phyloP scores from a whole-genome alignment of 2,329 filamentous ascomycete species.

The Exserohilum turcica region DNA sequence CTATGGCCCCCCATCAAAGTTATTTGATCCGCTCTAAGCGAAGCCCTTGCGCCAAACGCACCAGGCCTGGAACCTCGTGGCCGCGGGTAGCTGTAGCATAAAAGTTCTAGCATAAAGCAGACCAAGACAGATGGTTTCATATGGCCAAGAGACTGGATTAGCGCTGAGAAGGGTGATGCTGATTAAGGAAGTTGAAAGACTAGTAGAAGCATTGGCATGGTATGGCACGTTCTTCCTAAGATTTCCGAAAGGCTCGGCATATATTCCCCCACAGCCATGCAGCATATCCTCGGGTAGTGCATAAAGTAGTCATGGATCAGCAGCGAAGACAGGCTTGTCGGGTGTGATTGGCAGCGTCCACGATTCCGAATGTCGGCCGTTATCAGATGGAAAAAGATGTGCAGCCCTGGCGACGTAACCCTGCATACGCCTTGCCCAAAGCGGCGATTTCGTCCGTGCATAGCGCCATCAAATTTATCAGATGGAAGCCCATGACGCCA shows the following conservation, averaged over 20 bases:
- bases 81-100: neutral
- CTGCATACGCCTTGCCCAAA: slow-evolving; percentile 27
- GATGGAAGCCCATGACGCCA: slow-evolving; percentile 31
- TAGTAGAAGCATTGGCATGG: slow-evolving; percentile 4
- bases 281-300: slow-evolving; percentile 8
- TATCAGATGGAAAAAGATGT: slow-evolving; percentile 38
- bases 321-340: neutral
- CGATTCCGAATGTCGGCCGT: slow-evolving; percentile 35
- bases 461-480: slow-evolving; percentile 37
- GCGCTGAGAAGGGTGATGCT: slow-evolving; percentile 2
- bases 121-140: neutral
- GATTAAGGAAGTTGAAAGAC: slow-evolving; percentile 8
- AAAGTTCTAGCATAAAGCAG: neutral
- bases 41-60: slow-evolving; percentile 8
- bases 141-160: slow-evolving; percentile 10
- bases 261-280: slow-evolving; percentile 7
- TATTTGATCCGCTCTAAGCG: slow-evolving; percentile 36
- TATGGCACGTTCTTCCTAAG: neutral
- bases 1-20: slow-evolving; percentile 19
- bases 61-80: neutral
- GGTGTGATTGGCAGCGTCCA: slow-evolving; percentile 1
- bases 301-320: slow-evolving; percentile 10
- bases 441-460: slow-evolving; percentile 27
- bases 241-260: neutral
- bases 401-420: slow-evolving; percentile 29